phyloP scores from a whole-genome alignment of 2,329 filamentous ascomycete genomes.

The Cercospora sp. region DNA sequence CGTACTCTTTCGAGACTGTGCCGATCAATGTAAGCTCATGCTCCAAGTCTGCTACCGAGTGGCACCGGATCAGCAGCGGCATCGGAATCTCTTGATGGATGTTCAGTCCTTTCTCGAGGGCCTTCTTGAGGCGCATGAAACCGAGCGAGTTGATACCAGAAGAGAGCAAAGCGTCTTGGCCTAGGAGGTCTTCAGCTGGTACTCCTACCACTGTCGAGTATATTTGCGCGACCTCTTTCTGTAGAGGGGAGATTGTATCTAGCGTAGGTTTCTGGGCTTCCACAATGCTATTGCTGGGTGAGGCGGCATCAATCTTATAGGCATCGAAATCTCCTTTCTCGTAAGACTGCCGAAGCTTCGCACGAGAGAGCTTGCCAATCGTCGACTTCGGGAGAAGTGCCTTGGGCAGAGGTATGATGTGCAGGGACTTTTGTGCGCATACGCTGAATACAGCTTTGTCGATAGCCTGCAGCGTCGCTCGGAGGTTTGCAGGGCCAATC shows the following conservation, averaged over 20 bases:
- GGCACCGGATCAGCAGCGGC: conserved; percentile 24
- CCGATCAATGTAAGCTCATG: conserved; percentile 24
- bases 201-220: conserved; percentile 23
- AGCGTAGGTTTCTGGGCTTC: background rate
- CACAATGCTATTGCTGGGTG: background rate
- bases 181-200: conserved; percentile 17
- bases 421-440: conserved; percentile 26
- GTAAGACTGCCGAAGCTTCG: conserved; percentile 25
- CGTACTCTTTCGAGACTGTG: conserved; percentile 31
- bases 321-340: conserved; percentile 23
- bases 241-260: conserved; percentile 18
- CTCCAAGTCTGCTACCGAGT: conserved; percentile 25
- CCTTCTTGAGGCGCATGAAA: conserved; percentile 29
- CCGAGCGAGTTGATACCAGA: conserved; percentile 25
- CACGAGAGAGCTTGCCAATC: conserved; percentile 31
- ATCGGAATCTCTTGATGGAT: conserved; percentile 27
- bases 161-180: conserved; percentile 21
- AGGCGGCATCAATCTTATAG: conserved; percentile 13
- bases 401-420: conserved; percentile 27
- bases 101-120: conserved; percentile 25
- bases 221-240: conserved; percentile 25
- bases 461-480: conserved; percentile 22
- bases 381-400: conserved; percentile 28
- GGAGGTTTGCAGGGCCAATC: conserved; percentile 24
- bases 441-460: conserved; percentile 25